Base-by-base conservation (phyloP, 768 basidiomycete species). In the Nidularia sp. region DNA sequence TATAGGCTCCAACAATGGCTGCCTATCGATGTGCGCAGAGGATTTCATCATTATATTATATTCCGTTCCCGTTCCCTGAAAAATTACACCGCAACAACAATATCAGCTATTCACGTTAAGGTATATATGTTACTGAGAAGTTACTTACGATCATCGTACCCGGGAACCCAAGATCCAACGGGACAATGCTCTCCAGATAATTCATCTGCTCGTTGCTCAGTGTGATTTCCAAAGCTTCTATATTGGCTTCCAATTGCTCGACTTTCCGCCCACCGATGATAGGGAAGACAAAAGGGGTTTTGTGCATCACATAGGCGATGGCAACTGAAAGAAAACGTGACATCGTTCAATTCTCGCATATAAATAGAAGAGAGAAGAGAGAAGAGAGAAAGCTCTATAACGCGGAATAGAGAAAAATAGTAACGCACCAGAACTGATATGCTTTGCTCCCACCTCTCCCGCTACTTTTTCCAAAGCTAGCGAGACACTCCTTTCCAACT, bases 281-380 rank as follows among this genome's bases (percentile, higher is more conserved):
- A 1, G 39, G 39, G 39, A 41, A 78, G 29, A 81, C 62, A 52
- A 12, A 41, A 0, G 76, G 73, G 4, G 75, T 68, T 61, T 82
- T 84, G 42, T 80, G 76, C 65, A 83, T 65, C 7, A 83, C 64
- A 52, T 80, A 82, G 9, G 79, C 78, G 52, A 83, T 76, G 7
- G 79, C 78, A 3, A 80, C 77, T 76, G 42, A 1, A 22, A 29
- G 6, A 41, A 32, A 6, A 34, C 3, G 15, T 22, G 13, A 33
- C 39, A 15, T 10, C 29, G 10, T 34, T 35, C 25, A 15, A n/a
- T 34, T 12, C 2, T 10, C 32, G 34, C 61, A 34, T 5, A 34
- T 18, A 41, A n/a, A 2, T 29, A 48, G 50, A 52, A 8, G 47
- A 10, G 7, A 25, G 2, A 4, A 62, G 68, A 49, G n/a, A n/a